These are phyloP conservation scores for Talaromyces sp. DNA, from an alignment of 2,329 filamentous ascomycete genomes.

Conservation along the genomic window DNA sequence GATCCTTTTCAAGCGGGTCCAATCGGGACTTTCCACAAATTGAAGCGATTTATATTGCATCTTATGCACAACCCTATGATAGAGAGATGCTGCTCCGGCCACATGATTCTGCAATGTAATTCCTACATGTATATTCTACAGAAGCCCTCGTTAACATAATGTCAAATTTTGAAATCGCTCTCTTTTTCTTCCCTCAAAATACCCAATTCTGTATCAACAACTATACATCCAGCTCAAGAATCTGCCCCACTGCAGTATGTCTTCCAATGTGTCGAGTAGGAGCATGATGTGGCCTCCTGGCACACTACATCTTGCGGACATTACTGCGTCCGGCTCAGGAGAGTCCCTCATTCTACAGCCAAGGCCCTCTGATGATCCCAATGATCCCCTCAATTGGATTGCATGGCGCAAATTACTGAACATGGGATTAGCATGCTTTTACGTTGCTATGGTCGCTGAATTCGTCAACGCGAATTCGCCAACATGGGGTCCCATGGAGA, in stretches of 20 bases:
- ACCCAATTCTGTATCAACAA: neutral
- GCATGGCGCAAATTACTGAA: neutral
- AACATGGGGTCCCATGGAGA: constrained; percentile 44
- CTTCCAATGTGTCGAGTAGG: neutral
- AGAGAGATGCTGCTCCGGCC: too few relatives aligned
- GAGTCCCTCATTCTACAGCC: constrained; percentile 1
- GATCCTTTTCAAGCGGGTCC: neutral
- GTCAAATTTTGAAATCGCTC: neutral
- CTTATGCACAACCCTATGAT: neutral
- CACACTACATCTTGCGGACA: neutral
- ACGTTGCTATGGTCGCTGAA: neutral
- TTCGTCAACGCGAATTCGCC: constrained; percentile 39
- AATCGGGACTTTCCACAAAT: neutral
- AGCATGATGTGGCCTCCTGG: constrained; percentile 8
- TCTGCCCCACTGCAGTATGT: neutral
- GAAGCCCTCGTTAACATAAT: neutral
- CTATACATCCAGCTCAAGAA: neutral
- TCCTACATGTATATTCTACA: neutral
- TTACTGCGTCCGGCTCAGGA: neutral
- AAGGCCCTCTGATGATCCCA: constrained; percentile 3
- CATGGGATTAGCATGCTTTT: neutral
- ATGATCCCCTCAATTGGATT: constrained; percentile 2
- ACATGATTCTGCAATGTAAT: too few relatives aligned
- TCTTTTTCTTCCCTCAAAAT: neutral
- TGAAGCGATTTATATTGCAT: neutral